phyloP scores from a whole-genome alignment of 1,284 basidiomycete species.

The Calocybe gambosa region DNA sequence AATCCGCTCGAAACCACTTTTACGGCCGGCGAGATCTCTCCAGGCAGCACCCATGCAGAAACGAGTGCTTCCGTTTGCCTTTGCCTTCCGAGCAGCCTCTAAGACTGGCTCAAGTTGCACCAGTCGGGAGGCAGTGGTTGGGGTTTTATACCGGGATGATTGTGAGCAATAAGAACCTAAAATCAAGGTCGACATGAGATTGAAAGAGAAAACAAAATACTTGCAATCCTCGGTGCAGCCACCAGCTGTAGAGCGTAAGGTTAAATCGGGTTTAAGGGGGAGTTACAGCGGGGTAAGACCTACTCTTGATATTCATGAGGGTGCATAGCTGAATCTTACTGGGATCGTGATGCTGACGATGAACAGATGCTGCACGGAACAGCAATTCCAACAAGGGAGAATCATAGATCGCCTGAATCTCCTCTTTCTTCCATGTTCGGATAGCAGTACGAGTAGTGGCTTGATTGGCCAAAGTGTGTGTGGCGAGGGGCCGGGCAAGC shows the following conservation, averaged over 20 bases:
- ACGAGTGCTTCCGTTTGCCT: conserved; percentile 92
- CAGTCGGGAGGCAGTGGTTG: conserved; percentile 84
- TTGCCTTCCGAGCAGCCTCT: conserved; percentile 86
- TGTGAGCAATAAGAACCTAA: conserved; percentile 96
- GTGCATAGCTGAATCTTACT: conserved; percentile 94
- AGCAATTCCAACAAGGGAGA: conserved; percentile 82
- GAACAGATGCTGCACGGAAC: conserved; percentile 77
- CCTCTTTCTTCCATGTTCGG: conserved; percentile 60
- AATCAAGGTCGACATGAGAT: conserved; percentile 3
- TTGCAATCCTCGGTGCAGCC: conserved; percentile 95
- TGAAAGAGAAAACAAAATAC: conserved; percentile 19
- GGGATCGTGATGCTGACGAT: conserved; percentile 84
- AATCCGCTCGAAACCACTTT: conserved; percentile 92
- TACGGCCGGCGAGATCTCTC: conserved; percentile 91
- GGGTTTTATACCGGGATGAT: conserved; percentile 86
- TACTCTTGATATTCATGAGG: conserved; percentile 98
- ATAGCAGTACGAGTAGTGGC: conserved; percentile 26
- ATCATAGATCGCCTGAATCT: conserved; percentile 76
- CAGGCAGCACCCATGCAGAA: conserved; percentile 99
- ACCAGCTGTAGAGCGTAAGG: conserved; percentile 51
- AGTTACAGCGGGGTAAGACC: conserved; percentile 31
- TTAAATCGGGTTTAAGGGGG: conserved; percentile 15
- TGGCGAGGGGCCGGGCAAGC: conserved; percentile 50
- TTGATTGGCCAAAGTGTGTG: conserved; percentile 39
- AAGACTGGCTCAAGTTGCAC: conserved; percentile 92